Evolutionary conservation across 2,329 filamentous ascomycete species (phyloP), one percentile per base, ranked within the genome.

Genomic region (Aspergillus niger): DNA sequence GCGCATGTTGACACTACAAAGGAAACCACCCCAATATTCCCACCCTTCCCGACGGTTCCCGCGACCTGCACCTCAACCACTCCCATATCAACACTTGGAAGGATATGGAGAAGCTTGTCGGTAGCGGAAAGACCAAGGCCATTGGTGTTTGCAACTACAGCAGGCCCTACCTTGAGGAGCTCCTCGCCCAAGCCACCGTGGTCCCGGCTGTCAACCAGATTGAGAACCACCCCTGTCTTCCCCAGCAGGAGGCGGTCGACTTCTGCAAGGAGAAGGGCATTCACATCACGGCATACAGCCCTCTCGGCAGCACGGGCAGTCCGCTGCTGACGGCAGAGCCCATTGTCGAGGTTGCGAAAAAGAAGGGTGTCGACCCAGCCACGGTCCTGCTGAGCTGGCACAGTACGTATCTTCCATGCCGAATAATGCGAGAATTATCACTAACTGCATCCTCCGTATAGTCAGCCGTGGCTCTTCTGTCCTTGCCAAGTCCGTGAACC

Each of bases 1-100:
- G 17, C 20, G n/a, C 17, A 6, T 50, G 13, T 22, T 39, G 50
- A 38, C 17, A 13, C 6, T 15, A 15, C 36, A 13, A 39, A 73
- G 70, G 76, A 26, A 77, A 73, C 64, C 75, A 77, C 65, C 70
- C 69, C 54, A 62, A 76, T 63, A 91, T 94, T 78, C 91, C 91
- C 67, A 92, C 88, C 75, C 85, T 86, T 55, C 79, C 86, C 13
- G 89, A 94, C 72, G 91, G 91, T 65, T 84, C 82, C 49, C 87
- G 91, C 64, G 91, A 96, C 74, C 85, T 95, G 57, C 82, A 89
- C 72, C 83, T 77, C 69, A 81, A 81, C 65, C 88, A 89, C 81
- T 87, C 86, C 68, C 90, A 94, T 75, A 79, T 90, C 65, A 83
- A 91, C 61, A 91, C 90, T 53, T 96, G 90, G 90, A 88, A 88